Evolutionary conservation across 2,329 filamentous ascomycete species (phyloP).

Genomic region (Hymenoscyphus fructigenus): DNA sequence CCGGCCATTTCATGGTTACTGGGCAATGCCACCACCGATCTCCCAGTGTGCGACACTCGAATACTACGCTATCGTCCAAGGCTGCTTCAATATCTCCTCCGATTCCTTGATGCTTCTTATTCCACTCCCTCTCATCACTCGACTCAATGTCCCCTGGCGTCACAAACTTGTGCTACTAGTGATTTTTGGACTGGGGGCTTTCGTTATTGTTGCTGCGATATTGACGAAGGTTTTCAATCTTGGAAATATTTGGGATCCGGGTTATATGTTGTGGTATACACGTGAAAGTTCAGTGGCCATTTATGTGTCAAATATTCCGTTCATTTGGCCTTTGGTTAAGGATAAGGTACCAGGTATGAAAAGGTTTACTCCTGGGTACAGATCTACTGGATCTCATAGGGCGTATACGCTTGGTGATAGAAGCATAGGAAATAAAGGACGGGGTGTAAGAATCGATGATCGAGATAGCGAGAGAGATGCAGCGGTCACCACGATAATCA

Average conservation of each 20-base stretch:
- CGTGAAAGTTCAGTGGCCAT: constrained; percentile 52
- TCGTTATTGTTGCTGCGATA: constrained; percentile 48
- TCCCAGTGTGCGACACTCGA: constrained; percentile 56
- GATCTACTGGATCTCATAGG: background rate
- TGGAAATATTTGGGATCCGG: constrained; percentile 33
- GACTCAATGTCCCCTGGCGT: constrained; percentile 47
- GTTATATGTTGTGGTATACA: constrained; percentile 47
- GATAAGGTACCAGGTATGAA: constrained; percentile 18
- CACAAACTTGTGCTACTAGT: constrained; percentile 51
- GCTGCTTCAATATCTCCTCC: constrained; percentile 57
- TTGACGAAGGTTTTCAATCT: constrained; percentile 49
- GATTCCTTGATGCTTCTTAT: constrained; percentile 58
- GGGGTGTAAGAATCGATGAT: background rate
- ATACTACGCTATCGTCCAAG: constrained; percentile 57
- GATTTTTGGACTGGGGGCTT: constrained; percentile 46
- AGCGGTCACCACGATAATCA: constrained; percentile 5
- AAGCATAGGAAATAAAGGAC: background rate
- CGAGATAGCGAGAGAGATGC: background rate
- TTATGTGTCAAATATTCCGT: constrained; percentile 52
- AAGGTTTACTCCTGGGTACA: constrained; percentile 6
- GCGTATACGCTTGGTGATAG: background rate
- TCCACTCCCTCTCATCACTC: constrained; percentile 53
- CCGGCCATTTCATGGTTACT: constrained; percentile 54
- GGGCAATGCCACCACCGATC: constrained; percentile 51
- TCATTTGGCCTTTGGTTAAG: constrained; percentile 43